phyloP scores from a whole-genome alignment of 257 asterid genomes.

The Leonotis leonurus region DNA sequence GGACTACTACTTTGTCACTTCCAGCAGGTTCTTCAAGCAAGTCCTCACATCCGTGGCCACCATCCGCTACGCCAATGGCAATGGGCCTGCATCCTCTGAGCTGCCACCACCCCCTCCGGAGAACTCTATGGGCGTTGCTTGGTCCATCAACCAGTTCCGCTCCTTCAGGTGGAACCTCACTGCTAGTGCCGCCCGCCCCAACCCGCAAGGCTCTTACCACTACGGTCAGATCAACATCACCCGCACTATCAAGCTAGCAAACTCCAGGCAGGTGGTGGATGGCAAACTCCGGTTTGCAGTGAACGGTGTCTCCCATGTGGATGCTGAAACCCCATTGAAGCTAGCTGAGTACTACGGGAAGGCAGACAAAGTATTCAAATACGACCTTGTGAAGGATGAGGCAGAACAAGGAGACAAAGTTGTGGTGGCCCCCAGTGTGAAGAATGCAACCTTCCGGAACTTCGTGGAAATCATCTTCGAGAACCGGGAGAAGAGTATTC shows the following conservation, averaged over 20 bases:
- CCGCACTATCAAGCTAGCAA: constrained; percentile 43
- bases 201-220: constrained; percentile 56
- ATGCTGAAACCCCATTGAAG: constrained; percentile 45
- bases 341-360: constrained; percentile 40
- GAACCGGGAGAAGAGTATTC: constrained; percentile 44
- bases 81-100: constrained; percentile 28
- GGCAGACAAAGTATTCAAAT: constrained; percentile 31
- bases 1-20: constrained; percentile 40
- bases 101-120: constrained; percentile 46
- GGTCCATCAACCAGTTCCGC: constrained; percentile 52
- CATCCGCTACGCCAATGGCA: constrained; percentile 28
- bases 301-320: constrained; percentile 43
- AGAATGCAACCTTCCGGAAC: constrained; percentile 35
- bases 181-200: constrained; percentile 55
- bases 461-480: constrained; percentile 43
- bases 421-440: constrained; percentile 28
- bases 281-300: constrained; percentile 48
- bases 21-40: constrained; percentile 37
- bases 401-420: constrained; percentile 14
- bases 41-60: constrained; percentile 28
- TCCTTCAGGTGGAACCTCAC: constrained; percentile 57
- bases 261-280: constrained; percentile 12
- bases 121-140: constrained; percentile 35
- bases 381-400: constrained; percentile 40
- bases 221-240: constrained; percentile 54